Base-by-base conservation (phyloP, 169 alveolate species). In the Plasmodium falciparum region DNA sequence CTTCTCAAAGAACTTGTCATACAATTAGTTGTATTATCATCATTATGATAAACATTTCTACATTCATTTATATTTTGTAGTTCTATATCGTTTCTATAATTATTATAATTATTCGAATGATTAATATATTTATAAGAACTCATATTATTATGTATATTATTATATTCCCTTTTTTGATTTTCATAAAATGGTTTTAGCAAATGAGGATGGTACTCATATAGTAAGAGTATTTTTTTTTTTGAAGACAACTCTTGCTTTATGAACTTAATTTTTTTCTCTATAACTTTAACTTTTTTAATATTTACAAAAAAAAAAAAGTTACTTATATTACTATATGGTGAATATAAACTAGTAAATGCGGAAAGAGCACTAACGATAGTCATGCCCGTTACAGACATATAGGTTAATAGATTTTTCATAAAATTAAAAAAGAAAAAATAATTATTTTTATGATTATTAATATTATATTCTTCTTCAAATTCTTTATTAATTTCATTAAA, bases 351-450 rank as follows among this genome's bases (percentile, higher is more conserved):
- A 39, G 89, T 76, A 56, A 76, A 76, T 9, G 89, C 89, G 1
- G 89, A 76, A 47, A 76, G 69, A 5, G 89, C 78, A 50, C 89
- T 76, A 43, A 76, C 89, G 56, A 76, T 63, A 3, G 89, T 76
- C 89, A 76, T 76, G 2, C 89, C 89, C 13, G 89, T 76, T 50
- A 76, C 89, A 29, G 89, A 76, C 45, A 76, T 76, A 76, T 76
- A 76, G 1, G 66, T 76, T 1, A 76, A 26, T 7, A 76, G 66
- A 65, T 76, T 76, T 45, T 76, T 76, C 78, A 76, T 76, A 11
- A 76, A 5, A 65, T 76, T 76, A 26, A 76, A 47, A 50, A 76
- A 76, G 24, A 66, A 50, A 47, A 56, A 63, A 26, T 58, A 17
- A 22, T 65, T 47, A 63, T 26, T 76, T 65, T 76, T 76, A 3